These are phyloP conservation scores for Alternaria atra DNA, from an alignment of 2,329 filamentous ascomycete genomes.

Conservation along the genomic window DNA sequence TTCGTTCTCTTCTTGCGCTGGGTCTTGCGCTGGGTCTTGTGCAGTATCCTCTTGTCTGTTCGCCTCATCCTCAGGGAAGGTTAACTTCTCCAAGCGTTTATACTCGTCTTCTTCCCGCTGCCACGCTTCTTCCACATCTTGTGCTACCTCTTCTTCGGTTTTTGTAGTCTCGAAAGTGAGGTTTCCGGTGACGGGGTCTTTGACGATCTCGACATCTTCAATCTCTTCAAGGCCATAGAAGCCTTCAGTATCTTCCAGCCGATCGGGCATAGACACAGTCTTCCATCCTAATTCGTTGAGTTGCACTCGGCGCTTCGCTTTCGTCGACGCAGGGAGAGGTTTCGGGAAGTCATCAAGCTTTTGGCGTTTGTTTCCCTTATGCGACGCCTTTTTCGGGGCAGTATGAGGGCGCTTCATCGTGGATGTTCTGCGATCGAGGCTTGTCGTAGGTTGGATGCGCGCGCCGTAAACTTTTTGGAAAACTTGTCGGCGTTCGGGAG, in stretches of 20 bases:
- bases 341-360: constrained; percentile 38
- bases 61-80: constrained; percentile 20
- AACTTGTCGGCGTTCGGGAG: constrained; percentile 36
- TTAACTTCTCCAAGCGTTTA: constrained; percentile 32
- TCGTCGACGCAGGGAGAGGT: constrained; percentile 20
- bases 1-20: constrained; percentile 12
- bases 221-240: constrained; percentile 94
- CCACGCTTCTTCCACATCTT: constrained; percentile 33
- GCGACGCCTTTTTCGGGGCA: constrained; percentile 53
- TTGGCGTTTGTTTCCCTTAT: constrained; percentile 55
- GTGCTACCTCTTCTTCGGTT: constrained; percentile 36
- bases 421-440: constrained; percentile 7
- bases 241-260: constrained; percentile 87
- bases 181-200: constrained; percentile 60
- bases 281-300: constrained; percentile 69
- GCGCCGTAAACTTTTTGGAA: constrained; percentile 29
- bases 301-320: constrained; percentile 45
- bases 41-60: not conserved
- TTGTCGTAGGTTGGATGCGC: not conserved
- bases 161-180: constrained; percentile 52
- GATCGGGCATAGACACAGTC: constrained; percentile 73
- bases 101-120: constrained; percentile 33
- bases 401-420: constrained; percentile 51
- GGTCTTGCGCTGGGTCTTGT: not conserved
- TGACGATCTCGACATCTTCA: constrained; percentile 86